A percentile compares a stretch with the other conserved stretches of the same genome.
phyloP scores from a whole-genome alignment of 805 yeast genomes.

The Tetrapisispora pingtungensis region DNA sequence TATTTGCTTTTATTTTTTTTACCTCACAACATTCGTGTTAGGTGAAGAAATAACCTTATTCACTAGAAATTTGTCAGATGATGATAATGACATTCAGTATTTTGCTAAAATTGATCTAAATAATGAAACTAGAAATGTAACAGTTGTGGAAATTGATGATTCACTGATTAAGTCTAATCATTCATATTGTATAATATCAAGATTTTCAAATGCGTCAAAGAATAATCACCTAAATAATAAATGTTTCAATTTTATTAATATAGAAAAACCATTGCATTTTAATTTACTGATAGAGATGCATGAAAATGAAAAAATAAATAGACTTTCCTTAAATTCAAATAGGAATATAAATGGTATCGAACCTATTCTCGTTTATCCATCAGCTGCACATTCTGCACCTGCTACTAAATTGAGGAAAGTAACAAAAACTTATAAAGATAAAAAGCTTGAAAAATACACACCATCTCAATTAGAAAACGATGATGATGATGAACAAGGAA shows the following conservation, averaged over 20 bases:
- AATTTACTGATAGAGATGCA: slow-evolving; percentile 14
- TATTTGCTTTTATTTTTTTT: neutral
- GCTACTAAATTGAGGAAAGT: slow-evolving; percentile 19
- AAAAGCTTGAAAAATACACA: slow-evolving; percentile 10
- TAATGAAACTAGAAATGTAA: neutral
- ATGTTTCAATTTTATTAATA: slow-evolving; percentile 20
- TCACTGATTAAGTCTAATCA: neutral
- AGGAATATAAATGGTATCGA: slow-evolving; percentile 12
- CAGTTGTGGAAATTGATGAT: neutral
- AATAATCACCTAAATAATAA: neutral
- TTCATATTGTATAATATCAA: neutral
- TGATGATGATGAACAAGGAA: slow-evolving; percentile 14
- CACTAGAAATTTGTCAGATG: neutral
- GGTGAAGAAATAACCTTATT: neutral
- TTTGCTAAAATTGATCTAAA: slow-evolving; percentile 1
- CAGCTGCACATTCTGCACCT: slow-evolving; percentile 15
- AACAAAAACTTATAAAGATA: slow-evolving; percentile 26
- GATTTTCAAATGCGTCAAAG: neutral
- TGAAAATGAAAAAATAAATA: slow-evolving; percentile 7
- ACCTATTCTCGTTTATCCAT: slow-evolving; percentile 9
- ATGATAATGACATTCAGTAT: neutral
- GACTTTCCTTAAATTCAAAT: slow-evolving; percentile 16
- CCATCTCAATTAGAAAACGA: slow-evolving; percentile 12
- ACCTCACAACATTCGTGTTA: neutral
- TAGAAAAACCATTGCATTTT: slow-evolving; percentile 17